These are phyloP conservation scores for Morella rubra DNA, from an alignment of 306 rosid genomes.

Conservation along the genomic window DNA sequence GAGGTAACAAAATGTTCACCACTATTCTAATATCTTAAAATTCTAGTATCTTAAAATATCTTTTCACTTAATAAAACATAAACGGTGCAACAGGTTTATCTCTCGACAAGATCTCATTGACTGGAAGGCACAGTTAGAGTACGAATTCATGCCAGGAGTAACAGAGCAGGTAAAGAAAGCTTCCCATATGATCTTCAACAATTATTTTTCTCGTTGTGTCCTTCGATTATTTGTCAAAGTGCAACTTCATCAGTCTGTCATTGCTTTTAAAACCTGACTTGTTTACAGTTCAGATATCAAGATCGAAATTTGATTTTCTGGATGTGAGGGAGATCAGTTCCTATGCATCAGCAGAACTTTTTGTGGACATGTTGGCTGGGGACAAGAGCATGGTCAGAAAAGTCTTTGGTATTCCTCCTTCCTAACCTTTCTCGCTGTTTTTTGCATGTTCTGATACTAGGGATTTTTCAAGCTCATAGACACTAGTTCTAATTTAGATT, in stretches of 20 bases:
- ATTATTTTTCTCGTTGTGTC: not conserved
- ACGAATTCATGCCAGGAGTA: slow-evolving; percentile 48
- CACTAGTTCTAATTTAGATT: not conserved
- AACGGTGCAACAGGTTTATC: slow-evolving; percentile 55
- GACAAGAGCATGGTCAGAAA: slow-evolving; percentile 74
- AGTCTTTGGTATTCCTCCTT: slow-evolving; percentile 70
- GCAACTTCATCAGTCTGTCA: slow-evolving; percentile 39
- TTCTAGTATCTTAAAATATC: slow-evolving; percentile 19
- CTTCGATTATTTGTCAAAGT: slow-evolving; percentile 16
- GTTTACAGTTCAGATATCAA: slow-evolving; percentile 96
- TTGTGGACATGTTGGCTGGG: slow-evolving; percentile 69
- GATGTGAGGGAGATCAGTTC: slow-evolving; percentile 75
- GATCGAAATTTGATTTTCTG: slow-evolving; percentile 73
- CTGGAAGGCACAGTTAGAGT: slow-evolving; percentile 90
- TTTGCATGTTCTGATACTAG: slow-evolving; percentile 2
- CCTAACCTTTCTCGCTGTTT: not conserved
- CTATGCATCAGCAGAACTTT: slow-evolving; percentile 58
- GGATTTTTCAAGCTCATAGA: slow-evolving; percentile 17
- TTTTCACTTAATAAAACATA: slow-evolving; percentile 25
- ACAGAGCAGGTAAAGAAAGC: slow-evolving; percentile 61
- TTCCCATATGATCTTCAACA: slow-evolving; percentile 19
- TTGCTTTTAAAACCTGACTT: slow-evolving; percentile 79
- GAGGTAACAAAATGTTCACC: slow-evolving; percentile 46
- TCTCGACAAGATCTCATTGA: slow-evolving; percentile 81
- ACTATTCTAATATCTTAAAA: slow-evolving; percentile 14